phyloP scores from a whole-genome alignment of 441 rosid genomes.

The Mallotus repandus region DNA sequence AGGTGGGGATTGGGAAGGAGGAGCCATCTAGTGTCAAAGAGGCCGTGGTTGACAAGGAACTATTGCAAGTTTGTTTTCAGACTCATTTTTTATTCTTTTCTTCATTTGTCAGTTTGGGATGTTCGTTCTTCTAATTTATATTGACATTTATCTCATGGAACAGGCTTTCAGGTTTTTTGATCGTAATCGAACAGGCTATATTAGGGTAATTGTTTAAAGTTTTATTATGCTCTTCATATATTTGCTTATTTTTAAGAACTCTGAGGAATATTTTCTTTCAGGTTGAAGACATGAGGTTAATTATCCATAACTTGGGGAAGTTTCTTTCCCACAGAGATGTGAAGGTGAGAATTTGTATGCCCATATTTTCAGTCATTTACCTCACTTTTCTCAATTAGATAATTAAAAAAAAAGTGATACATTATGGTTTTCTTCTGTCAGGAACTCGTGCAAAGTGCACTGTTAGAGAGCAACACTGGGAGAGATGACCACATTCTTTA shows the following conservation, averaged over 20 bases:
- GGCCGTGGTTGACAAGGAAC: conserved; percentile 60
- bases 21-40: conserved; percentile 35
- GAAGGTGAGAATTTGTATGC: conserved; percentile 50
- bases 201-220: conserved; percentile 53
- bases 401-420: background rate
- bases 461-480: conserved; percentile 90
- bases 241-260: conserved; percentile 2
- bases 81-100: background rate
- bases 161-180: conserved; percentile 99
- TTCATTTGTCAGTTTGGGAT: background rate
- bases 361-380: background rate
- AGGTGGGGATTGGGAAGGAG: conserved; percentile 40
- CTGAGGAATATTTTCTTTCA: conserved; percentile 28
- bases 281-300: conserved; percentile 96
- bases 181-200: conserved; percentile 78
- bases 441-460: conserved; percentile 95
- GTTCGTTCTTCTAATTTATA: background rate
- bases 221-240: background rate
- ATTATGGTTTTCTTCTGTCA: conserved; percentile 29
- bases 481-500: conserved; percentile 91
- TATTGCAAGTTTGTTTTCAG: conserved; percentile 61
- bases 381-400: background rate
- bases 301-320: conserved; percentile 84
- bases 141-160: conserved; percentile 9
- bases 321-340: conserved; percentile 85